Conservation (phyloP, 2,329 filamentous ascomycete species). For the Dactylellina cionopaga region DNA sequence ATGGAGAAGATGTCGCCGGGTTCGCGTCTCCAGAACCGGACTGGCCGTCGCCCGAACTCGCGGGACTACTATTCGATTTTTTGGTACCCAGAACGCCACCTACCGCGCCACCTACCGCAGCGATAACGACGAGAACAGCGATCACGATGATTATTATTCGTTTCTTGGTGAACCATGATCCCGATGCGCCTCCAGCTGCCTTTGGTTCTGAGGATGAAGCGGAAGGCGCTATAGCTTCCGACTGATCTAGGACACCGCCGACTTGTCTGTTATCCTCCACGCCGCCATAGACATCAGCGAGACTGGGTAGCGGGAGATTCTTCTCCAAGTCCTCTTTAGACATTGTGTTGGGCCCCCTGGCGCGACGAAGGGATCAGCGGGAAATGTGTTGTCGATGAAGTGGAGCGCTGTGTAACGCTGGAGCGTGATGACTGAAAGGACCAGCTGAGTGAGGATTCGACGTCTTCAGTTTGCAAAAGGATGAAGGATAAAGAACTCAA, state of each 20-base stretch:
- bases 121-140: constrained; percentile 38
- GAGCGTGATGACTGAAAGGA: background rate
- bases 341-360: constrained; percentile 20
- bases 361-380: background rate
- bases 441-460: background rate
- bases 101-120: constrained; percentile 37
- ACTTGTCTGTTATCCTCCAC: constrained; percentile 30
- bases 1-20: background rate
- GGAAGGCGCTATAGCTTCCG: constrained; percentile 28
- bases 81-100: constrained; percentile 35
- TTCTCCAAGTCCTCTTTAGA: constrained; percentile 36
- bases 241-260: constrained; percentile 18
- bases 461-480: background rate
- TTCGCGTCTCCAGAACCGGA: background rate
- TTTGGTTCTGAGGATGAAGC: constrained; percentile 17
- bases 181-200: background rate
- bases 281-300: constrained; percentile 42
- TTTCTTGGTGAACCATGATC: constrained; percentile 50
- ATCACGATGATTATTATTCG: constrained; percentile 48
- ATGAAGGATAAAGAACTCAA: background rate
- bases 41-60: background rate
- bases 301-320: constrained; percentile 24
- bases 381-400: constrained; percentile 24
- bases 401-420: constrained; percentile 22
- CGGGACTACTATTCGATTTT: background rate